These are phyloP conservation scores for Pichia ethanolica DNA, from an alignment of 805 yeast species.

Conservation along the genomic window DNA sequence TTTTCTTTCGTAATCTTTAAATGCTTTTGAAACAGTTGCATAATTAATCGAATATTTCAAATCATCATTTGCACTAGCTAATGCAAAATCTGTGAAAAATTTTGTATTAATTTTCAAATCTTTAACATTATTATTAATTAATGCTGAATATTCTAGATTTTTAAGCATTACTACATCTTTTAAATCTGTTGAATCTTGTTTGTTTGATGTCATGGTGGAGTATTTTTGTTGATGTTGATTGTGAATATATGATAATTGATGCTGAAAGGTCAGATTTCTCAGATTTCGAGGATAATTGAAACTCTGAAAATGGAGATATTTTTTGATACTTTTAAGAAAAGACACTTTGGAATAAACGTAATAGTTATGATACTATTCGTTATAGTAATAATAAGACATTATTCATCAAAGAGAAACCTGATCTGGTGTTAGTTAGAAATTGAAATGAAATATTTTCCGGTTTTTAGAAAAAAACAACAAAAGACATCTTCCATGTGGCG, in stretches of 20 bases:
- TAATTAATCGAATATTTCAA: constrained; percentile 78
- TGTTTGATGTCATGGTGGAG: neutral
- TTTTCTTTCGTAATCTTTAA: constrained; percentile 44
- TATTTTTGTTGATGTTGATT: neutral
- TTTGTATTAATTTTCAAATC: constrained; percentile 35
- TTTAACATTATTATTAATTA: constrained; percentile 8
- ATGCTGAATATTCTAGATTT: constrained; percentile 31
- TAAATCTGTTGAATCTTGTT: neutral
- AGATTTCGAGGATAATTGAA: neutral
- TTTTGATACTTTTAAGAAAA: neutral
- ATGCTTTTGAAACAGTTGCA: constrained; percentile 68
- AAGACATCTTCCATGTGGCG: neutral
- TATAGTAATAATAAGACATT: too few relatives aligned
- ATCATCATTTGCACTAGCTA: constrained; percentile 78
- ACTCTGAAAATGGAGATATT: neutral
- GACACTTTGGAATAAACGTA: neutral
- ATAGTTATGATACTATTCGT: too few relatives aligned
- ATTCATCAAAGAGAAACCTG: too few relatives aligned
- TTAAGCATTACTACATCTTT: constrained; percentile 40
- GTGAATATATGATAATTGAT: too few relatives aligned
- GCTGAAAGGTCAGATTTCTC: too few relatives aligned
- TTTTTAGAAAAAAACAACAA: too few relatives aligned
- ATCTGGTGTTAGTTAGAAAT: too few relatives aligned
- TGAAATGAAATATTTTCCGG: too few relatives aligned
- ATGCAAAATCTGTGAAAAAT: constrained; percentile 57